Base-by-base conservation (phyloP, 1,139 yeast genomes). In the Debaryomyces robertsiae region DNA sequence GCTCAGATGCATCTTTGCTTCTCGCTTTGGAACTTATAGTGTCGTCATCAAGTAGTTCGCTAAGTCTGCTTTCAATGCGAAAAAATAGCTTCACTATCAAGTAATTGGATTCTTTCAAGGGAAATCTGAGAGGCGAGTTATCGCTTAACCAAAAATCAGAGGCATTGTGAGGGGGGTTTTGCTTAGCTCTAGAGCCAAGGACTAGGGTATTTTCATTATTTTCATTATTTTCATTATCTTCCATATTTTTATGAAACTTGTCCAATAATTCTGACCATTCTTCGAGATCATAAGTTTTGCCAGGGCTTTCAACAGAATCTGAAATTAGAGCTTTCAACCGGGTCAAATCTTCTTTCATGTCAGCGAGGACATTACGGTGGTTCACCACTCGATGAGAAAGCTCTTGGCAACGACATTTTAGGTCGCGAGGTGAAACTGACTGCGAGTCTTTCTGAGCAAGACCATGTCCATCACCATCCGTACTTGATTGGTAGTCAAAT, bases 101-200 rank as follows among this genome's bases (percentile, higher is more conserved):
- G 52, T 77, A 85, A 44, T 80, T 76, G 0, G 89, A 81, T 53
- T 87, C 90, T 47, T 73, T 75, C 31, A 83, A 61, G 0, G 93
- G 93, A 39, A 75, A 76, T 34, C 84, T 65, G 27, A 85, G 60
- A 0, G 95, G 95, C 1, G 90, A 81, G 3, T 60, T 55, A 3
- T 80, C 81, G 6, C 83, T 69, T 2, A 83, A 51, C 90, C 90
- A 83, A 37, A 57, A 28, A 11, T 27, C 32, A 14, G 19, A 18
- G 16, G 22, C 23, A 6, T 25, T 27, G 6, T 27, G 11, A 14
- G 29, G 22, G 6, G 22, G 15, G 3, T 13, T 18, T 6, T 6
- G 11, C 15, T 17, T 25, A 32, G 29, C 15, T 15, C 11, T 4
- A 30, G 13, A 9, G n/a, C 6, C 24, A 30, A 30, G 5, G 10